phyloP scores from a whole-genome alignment of 495 filamentous ascomycete genomes.

The Daldinia decipiens region DNA sequence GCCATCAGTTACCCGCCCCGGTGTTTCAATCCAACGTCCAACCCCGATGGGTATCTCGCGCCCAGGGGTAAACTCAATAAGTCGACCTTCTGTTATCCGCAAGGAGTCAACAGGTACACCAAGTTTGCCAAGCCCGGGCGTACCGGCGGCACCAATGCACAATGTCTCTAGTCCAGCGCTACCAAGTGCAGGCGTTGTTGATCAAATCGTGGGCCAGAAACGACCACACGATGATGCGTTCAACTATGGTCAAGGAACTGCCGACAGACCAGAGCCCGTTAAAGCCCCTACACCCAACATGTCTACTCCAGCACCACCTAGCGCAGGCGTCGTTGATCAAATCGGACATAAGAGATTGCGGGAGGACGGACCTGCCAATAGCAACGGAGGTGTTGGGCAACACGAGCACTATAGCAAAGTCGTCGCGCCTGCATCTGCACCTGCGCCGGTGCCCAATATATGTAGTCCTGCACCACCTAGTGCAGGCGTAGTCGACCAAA shows the following conservation, averaged over 20 bases:
- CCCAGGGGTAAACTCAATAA: slow-evolving; percentile 37
- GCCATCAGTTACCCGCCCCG: slow-evolving; percentile 36
- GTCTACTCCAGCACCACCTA: slow-evolving; percentile 32
- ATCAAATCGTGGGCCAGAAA: slow-evolving; percentile 47
- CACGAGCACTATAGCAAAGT: slow-evolving; percentile 7
- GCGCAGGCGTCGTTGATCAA: slow-evolving; percentile 34
- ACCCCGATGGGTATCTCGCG: slow-evolving; percentile 44
- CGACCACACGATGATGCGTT: slow-evolving; percentile 33
- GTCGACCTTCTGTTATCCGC: slow-evolving; percentile 38
- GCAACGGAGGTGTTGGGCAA: slow-evolving; percentile 16
- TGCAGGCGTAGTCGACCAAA: slow-evolving; percentile 41
- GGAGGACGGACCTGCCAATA: slow-evolving; percentile 5
- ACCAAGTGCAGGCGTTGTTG: slow-evolving; percentile 48
- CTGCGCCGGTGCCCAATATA: slow-evolving; percentile 20
- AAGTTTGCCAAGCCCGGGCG: slow-evolving; percentile 10
- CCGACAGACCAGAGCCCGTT: slow-evolving; percentile 12
- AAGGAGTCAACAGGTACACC: slow-evolving; percentile 33
- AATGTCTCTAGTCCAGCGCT: slow-evolving; percentile 47
- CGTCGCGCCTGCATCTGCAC: background rate
- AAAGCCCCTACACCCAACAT: slow-evolving; percentile 25
- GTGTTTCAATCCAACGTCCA: slow-evolving; percentile 47
- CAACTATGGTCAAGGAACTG: slow-evolving; percentile 3
- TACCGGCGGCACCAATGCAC: slow-evolving; percentile 27
- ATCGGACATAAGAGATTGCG: slow-evolving; percentile 28
- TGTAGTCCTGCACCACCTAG: slow-evolving; percentile 38